These are phyloP conservation scores for Albatrellus ellisii DNA, from an alignment of 768 basidiomycete genomes.

Conservation along the genomic window DNA sequence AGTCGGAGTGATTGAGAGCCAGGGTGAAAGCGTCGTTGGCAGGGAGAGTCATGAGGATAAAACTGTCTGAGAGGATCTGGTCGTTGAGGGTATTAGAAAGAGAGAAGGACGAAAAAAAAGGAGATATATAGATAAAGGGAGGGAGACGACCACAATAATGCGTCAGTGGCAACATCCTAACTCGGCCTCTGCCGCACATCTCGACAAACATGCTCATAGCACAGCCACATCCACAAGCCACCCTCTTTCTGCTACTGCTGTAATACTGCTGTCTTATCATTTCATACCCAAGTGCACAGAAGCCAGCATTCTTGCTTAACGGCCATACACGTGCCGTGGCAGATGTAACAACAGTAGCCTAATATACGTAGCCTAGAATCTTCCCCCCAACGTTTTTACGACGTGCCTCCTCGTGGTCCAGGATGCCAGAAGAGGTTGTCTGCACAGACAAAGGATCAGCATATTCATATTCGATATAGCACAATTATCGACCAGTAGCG, in stretches of 20 bases:
- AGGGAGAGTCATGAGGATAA: constrained; percentile 7
- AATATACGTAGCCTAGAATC: constrained; percentile 87
- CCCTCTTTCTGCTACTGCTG: too few species aligned
- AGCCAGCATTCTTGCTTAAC: not conserved
- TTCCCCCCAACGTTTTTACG: constrained; percentile 97
- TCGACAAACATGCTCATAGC: too few species aligned
- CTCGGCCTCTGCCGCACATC: too few species aligned
- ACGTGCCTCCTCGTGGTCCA: constrained; percentile 98
- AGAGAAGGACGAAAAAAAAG: not conserved
- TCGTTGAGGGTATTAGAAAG: not conserved
- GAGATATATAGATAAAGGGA: not conserved
- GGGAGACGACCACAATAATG: too few species aligned
- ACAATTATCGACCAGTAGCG: constrained; percentile 19
- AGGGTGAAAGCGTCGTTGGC: constrained; percentile 14
- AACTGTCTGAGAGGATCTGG: not conserved
- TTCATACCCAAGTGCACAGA: too few species aligned
- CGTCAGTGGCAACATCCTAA: too few species aligned
- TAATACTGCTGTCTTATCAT: too few species aligned
- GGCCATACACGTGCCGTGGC: not conserved
- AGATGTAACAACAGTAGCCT: constrained; percentile 18
- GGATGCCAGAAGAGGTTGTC: constrained; percentile 97
- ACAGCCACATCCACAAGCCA: too few species aligned
- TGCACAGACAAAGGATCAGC: constrained; percentile 17
- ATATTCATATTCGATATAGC: not conserved
- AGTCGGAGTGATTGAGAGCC: constrained; percentile 8